Percentiles rank a stretch among this genome's conserved stretches.
These are phyloP conservation scores for Dissophora globulifera DNA, from an alignment of 192 early-diverging fungal genomes.

Conservation along the genomic window DNA sequence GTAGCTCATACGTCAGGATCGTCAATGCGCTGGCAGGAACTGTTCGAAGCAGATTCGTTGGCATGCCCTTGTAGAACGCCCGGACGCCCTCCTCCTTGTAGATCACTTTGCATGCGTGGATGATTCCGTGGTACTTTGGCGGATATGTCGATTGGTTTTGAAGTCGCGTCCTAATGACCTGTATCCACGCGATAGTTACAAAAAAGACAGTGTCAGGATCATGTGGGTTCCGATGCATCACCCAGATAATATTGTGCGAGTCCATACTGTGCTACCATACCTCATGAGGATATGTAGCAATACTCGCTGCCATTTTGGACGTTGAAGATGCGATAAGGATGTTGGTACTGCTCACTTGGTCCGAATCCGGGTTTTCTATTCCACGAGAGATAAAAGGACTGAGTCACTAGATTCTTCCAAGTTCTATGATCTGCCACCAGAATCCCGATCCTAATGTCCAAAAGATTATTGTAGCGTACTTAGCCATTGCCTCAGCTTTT, in stretches of 20 bases:
- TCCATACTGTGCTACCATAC: constrained; percentile 51
- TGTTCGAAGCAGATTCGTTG: constrained; percentile 87
- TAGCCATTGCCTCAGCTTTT: constrained; percentile 79
- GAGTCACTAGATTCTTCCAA: too few relatives aligned
- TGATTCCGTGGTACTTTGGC: constrained; percentile 84
- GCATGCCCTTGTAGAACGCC: constrained; percentile 90
- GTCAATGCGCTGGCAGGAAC: constrained; percentile 90
- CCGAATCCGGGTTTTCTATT: constrained; percentile 42
- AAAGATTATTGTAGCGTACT: constrained; percentile 57
- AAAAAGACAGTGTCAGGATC: too few relatives aligned
- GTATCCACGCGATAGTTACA: too few relatives aligned
- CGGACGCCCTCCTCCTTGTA: constrained; percentile 78
- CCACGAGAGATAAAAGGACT: background rate
- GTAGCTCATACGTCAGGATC: constrained; percentile 88
- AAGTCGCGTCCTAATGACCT: constrained; percentile 90
- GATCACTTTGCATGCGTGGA: constrained; percentile 81
- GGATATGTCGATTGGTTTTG: constrained; percentile 85
- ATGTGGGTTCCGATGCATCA: too few relatives aligned
- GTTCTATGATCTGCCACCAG: background rate
- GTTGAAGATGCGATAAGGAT: constrained; percentile 85
- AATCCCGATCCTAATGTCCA: too few relatives aligned
- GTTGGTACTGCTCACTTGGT: constrained; percentile 52
- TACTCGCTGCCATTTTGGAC: constrained; percentile 91
- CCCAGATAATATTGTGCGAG: too few relatives aligned
- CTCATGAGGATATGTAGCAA: constrained; percentile 96